Evolutionary conservation across 2,329 filamentous ascomycete species (phyloP), one percentile per base, ranked within the genome.

Genomic region (Cercospora canescens): DNA sequence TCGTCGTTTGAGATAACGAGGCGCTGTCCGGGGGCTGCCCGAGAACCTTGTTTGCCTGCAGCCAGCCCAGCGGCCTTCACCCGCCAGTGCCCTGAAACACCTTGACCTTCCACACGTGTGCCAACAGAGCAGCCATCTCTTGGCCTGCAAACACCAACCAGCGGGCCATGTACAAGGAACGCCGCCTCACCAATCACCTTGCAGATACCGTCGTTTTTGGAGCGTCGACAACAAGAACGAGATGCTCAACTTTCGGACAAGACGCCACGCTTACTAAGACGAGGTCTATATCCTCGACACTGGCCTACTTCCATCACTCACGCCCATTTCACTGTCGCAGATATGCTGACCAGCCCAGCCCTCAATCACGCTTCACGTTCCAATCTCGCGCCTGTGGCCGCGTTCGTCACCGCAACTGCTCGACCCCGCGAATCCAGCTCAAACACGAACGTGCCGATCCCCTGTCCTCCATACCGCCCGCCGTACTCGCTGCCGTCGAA

Each of bases 361-460:
- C 5, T 21, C 32, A 8, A 18, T 35, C 32, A 56, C 52, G 28
- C 52, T 24, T 7, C 8, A 34, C 52, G 52, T 24, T 35, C 32
- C 52, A 56, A 34, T 9, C 52, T 56, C 52, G 52, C 52, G 32
- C 28, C 28, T 35, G 52, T 35, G 32, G 28, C 52, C 32, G 52
- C 52, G 11, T 56, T 35, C 28, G 8, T 56, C 52, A 35, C 52
- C 32, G 52, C 52, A 56, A 39, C 21, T 28, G 59, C 59, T 11
- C 24, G 34, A 3, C 59, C 59, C 26, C 16, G 45, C 11, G 37
- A 30, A n/a, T 54, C 59, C 45, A 62, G 39, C 30, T 62, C 59
- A 28, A 62, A 62, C 24, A 62, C 59, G 34, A 52, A 62, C 14
- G 45, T 52, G 21, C 28, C 59, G n/a, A 55, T 34, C 16, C 52